Conservation (phyloP, 225 moss, liverwort and hornwort genomes). For the Neckera pumila region DNA sequence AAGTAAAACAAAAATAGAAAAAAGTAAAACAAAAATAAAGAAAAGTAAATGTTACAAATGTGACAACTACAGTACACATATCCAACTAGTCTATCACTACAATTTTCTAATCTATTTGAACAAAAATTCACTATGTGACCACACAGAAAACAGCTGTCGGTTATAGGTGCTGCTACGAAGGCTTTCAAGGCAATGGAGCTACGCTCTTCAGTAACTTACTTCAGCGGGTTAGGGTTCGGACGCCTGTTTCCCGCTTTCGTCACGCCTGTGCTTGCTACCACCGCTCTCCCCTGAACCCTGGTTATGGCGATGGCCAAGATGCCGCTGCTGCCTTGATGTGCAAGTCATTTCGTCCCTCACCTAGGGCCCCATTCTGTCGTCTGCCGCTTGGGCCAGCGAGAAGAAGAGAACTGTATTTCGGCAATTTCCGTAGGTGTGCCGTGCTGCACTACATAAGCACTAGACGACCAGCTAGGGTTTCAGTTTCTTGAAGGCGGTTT, state of each 20-base stretch:
- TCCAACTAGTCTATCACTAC: background rate
- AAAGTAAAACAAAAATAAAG: no score
- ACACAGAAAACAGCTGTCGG: no score
- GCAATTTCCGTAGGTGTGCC: no score
- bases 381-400: background rate
- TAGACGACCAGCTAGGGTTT: constrained; percentile 5
- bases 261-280: background rate
- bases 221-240: background rate
- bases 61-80: no score
- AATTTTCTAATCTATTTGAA: background rate
- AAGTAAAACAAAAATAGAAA: background rate
- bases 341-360: background rate
- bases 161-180: background rate
- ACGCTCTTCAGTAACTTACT: background rate
- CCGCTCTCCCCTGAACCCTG: background rate
- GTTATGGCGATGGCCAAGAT: background rate
- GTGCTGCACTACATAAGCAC: background rate
- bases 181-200: background rate
- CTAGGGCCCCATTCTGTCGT: background rate
- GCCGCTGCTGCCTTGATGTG: constrained; percentile 1
- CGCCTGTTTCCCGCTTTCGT: background rate
- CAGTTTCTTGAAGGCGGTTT: background rate
- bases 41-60: background rate
- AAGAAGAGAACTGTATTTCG: background rate
- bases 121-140: background rate